Percentiles rank a stretch among this genome's conserved stretches.
Evolutionary conservation across 139 green algal species (phyloP).

Genomic region (Eudorina sp.): DNA sequence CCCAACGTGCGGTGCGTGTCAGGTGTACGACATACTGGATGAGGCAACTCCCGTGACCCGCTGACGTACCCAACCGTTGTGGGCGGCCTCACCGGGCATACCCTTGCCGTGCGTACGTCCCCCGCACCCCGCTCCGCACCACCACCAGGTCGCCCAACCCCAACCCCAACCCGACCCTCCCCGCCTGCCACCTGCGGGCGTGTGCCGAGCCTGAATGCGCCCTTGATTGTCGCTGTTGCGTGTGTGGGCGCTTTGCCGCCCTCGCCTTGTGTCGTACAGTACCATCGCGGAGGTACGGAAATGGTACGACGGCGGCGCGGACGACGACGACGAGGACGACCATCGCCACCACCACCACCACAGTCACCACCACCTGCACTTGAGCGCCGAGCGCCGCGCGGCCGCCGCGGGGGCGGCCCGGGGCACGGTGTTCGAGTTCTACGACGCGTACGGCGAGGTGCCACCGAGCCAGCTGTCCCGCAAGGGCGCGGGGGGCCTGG

Average conservation of each 20-base stretch:
- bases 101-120: neutral
- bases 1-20: too few relatives aligned
- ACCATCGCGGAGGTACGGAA: constrained; percentile 22
- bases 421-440: constrained; percentile 44
- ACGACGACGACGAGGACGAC: neutral
- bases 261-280: neutral
- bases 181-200: too few relatives aligned
- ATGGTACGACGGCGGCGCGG: constrained; percentile 12
- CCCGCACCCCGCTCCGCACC: neutral
- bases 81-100: too few relatives aligned
- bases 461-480: neutral
- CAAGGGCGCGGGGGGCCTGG: neutral
- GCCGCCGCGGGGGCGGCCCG: neutral
- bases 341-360: neutral
- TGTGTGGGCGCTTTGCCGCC: too few relatives aligned
- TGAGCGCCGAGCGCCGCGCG: neutral
- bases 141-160: neutral
- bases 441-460: constrained; percentile 9
- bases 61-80: too few relatives aligned
- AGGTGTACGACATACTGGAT: too few relatives aligned
- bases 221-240: too few relatives aligned
- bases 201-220: too few relatives aligned
- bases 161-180: too few relatives aligned
- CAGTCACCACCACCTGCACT: too few relatives aligned
- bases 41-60: too few relatives aligned